phyloP scores from a whole-genome alignment of 108 stramenopile species.

The Skeletonema potamos region DNA sequence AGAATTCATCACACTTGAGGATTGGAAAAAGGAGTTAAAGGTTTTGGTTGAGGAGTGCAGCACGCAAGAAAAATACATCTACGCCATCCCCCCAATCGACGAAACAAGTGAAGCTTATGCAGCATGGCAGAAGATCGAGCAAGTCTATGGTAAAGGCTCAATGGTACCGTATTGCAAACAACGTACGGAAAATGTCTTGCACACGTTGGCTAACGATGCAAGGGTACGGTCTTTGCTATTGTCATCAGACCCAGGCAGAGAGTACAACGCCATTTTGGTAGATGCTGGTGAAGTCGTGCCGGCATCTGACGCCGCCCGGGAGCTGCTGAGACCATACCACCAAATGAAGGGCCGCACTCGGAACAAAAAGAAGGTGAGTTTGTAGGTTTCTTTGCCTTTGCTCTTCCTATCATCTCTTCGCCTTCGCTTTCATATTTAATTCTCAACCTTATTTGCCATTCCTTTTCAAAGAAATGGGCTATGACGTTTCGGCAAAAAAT shows the following conservation, averaged over 20 bases:
- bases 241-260: conserved; percentile 6
- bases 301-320: conserved; percentile 24
- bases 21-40: conserved; percentile 46
- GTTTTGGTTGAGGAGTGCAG: conserved; percentile 47
- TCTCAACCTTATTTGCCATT: too few relatives aligned
- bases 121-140: conserved; percentile 56
- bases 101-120: conserved; percentile 42
- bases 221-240: conserved; percentile 30
- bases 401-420: too few relatives aligned
- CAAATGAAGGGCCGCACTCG: conserved; percentile 24
- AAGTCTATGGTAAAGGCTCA: conserved; percentile 46
- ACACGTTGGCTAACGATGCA: conserved; percentile 18
- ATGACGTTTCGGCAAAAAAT: conserved; percentile 29
- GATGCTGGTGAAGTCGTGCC: conserved; percentile 23
- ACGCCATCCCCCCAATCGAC: conserved; percentile 22
- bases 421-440: too few relatives aligned
- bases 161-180: conserved; percentile 19
- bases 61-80: conserved; percentile 40
- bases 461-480: conserved; percentile 23
- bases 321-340: conserved; percentile 7
- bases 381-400: too few relatives aligned
- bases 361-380: conserved; percentile 5
- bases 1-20: conserved; percentile 46
- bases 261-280: conserved; percentile 41
- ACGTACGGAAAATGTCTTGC: conserved; percentile 12